These are phyloP conservation scores for Tolypocladium ovalisporum DNA, from an alignment of 2,329 filamentous ascomycete genomes.

Conservation along the genomic window DNA sequence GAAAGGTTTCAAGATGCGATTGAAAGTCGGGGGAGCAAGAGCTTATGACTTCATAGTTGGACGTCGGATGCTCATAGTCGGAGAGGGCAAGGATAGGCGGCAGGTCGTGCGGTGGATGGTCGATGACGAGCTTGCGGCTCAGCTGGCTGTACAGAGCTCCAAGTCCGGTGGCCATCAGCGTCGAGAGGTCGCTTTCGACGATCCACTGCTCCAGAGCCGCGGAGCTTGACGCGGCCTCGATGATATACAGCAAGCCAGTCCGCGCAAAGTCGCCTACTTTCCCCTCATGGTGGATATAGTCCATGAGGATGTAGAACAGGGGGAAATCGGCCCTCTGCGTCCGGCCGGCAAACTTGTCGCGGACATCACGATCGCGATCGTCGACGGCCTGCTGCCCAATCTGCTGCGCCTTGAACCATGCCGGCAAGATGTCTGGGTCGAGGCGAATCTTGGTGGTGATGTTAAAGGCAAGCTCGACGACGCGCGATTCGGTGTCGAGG, in stretches of 20 bases:
- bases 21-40: conserved; percentile 68
- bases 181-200: conserved; percentile 91
- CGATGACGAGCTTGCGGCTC: conserved; percentile 69
- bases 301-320: conserved; percentile 87
- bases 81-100: conserved; percentile 81
- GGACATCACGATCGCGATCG: conserved; percentile 42
- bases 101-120: conserved; percentile 62
- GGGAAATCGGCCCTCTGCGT: conserved; percentile 91
- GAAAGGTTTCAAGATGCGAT: conserved; percentile 81
- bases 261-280: conserved; percentile 91
- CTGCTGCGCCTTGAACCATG: conserved; percentile 71
- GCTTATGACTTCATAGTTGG: conserved; percentile 60
- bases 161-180: conserved; percentile 90
- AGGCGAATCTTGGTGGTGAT: conserved; percentile 93
- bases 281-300: conserved; percentile 94
- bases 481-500: conserved; percentile 72
- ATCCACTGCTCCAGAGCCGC: conserved; percentile 86
- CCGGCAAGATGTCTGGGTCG: conserved; percentile 73
- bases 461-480: conserved; percentile 90
- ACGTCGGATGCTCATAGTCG: conserved; percentile 68
- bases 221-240: conserved; percentile 81
- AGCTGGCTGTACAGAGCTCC: conserved; percentile 62
- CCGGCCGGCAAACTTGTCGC: conserved; percentile 71
- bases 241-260: conserved; percentile 89
- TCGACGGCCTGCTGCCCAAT: conserved; percentile 14